Evolutionary conservation across 225 moss, liverwort and hornwort genomes (phyloP), one percentile per base, ranked within the genome.

Genomic region (Polytrichum commune): DNA sequence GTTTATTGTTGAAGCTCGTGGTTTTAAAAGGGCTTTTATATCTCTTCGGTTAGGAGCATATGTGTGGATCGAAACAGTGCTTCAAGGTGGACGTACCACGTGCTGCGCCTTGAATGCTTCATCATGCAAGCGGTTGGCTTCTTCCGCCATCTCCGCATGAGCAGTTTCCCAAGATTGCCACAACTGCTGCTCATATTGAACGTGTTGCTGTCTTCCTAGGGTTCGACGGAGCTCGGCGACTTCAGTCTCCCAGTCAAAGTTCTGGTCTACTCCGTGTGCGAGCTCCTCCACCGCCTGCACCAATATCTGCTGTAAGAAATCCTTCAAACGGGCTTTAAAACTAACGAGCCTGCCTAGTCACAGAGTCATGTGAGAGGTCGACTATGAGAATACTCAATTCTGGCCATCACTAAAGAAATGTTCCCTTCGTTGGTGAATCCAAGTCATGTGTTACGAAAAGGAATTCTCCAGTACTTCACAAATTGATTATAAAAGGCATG

Each of bases 171-270:
- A 99, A 4, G 80, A 78, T 19, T 78, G 82, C 86, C 77, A 85
- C 30, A 99, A 73, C 33, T 77, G 78, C 63, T 95, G 75, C 65
- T 93, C 87, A 10, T 80, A 69, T 55, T 54, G 82, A 63, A 69
- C 30, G 27, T 68, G 73, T 58, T 81, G 69, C 22, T 77, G 79
- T 18, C 54, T 67, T 56, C 68, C 71, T 25, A 96, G 73, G 67
- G 75, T 73, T 58, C 77, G 84, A 66, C 91, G 92, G 28, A 99
- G 83, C 13, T 91, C 81, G 0, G 75, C 78, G n/a, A 73, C 98
- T 62, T 91, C 98, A n/a, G 72, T 74, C 64, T 99, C 89, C 98
- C 98, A 99, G 68, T 99, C 95, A 63, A 99, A 95, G 66, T 68
- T 81, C 73, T 71, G 80, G 73, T 95, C 98, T 53, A 95, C 93